phyloP scores from a whole-genome alignment of 352 stramenopile genomes.

The Phytophthora colocasiae region DNA sequence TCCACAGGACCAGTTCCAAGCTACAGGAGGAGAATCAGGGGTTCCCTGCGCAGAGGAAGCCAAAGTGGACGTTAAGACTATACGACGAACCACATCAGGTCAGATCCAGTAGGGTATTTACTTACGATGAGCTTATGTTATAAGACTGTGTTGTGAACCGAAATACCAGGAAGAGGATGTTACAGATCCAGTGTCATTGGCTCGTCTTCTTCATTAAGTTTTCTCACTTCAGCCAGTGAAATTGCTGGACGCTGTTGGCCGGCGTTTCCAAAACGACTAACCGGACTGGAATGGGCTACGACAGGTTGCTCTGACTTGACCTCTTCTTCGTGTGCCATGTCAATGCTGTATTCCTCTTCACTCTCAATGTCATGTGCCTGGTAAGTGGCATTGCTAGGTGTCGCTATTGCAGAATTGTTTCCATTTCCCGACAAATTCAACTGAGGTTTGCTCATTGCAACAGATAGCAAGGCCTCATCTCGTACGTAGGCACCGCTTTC shows the following conservation, averaged over 20 bases:
- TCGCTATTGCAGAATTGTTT: not conserved
- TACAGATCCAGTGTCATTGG: slow-evolving; percentile 30
- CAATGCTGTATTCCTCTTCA: slow-evolving; percentile 28
- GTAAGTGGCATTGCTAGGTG: not conserved
- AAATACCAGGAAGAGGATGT: not conserved
- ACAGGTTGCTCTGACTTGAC: not conserved
- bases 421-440: not conserved
- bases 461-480: not conserved
- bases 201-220: slow-evolving; percentile 11
- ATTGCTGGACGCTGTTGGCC: not conserved
- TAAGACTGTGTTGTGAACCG: slow-evolving; percentile 9
- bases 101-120: slow-evolving; percentile 33
- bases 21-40: slow-evolving; percentile 11
- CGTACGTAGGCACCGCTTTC: not conserved
- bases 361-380: not conserved
- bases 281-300: not conserved
- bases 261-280: not conserved
- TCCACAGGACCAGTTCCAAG: slow-evolving; percentile 65
- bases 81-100: slow-evolving; percentile 48
- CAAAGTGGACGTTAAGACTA: slow-evolving; percentile 13
- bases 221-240: slow-evolving; percentile 1
- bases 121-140: slow-evolving; percentile 17
- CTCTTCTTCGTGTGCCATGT: slow-evolving; percentile 26
- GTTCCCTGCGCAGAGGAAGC: not conserved
- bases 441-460: not conserved